Base-by-base conservation (phyloP, 495 filamentous ascomycete species). In the Aspergillus diversus region DNA sequence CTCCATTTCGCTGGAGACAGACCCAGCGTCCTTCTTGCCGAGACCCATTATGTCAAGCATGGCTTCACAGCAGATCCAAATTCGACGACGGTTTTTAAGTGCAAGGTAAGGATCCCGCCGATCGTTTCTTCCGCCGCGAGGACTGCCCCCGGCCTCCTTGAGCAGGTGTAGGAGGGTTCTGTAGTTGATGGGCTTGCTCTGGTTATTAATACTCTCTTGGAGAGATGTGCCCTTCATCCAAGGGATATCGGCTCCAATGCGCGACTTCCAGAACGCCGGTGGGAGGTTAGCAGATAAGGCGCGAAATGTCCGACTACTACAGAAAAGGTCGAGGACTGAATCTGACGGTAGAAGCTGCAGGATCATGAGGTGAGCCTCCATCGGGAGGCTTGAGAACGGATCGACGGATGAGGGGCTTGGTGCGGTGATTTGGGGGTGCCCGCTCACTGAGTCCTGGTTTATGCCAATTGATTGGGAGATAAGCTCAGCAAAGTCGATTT, bases 21-120 rank as follows among this genome's bases (percentile, higher is more conserved):
- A 16, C 17, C 46, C 46, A 21, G 46, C 15, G 15, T n/a, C 15
- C 46, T 49, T 49, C 7, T 21, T 21, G 13, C 46, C 15, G 15
- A n/a, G 17, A 0, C 16, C 37, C 55, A 57, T 47, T 15, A 31
- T 32, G 16, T 47, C 55, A 7, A 57, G 37, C 27, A 57, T 57
- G 15, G 32, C 55, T 57, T 57, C 55, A 7, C 55, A 57, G 39
- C 55, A 57, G 17, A 17, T 47, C 55, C 55, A 57, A 32, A 57
- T 57, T 4, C 55, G 55, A 33, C 37, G 55, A 37, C 55, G 55
- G 37, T 57, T 57, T 32, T 47, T 57, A 3, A 57, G 8, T 46
- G 37, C 27, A 32, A 57, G 43, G 8, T 31, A 33, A 7, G 8
- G 12, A 11, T 47, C 55, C 5, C 33, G 15, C 13, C 17, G 55